Percentiles rank a stretch among this genome's conserved stretches.
Conservation (phyloP, 108 stramenopile species). For the Ochromonas danica region DNA sequence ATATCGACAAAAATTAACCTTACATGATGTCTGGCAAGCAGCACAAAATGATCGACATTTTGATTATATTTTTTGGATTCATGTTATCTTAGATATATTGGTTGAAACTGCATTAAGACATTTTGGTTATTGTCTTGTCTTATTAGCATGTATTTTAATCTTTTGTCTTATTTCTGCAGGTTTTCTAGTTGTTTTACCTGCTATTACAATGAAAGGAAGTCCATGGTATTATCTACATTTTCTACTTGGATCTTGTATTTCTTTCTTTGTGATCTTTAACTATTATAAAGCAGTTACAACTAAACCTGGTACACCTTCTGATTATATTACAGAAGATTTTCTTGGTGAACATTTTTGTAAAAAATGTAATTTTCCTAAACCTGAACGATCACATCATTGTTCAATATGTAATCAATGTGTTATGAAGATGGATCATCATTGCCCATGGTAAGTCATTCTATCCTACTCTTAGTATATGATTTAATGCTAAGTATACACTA, state of each 20-base stretch:
- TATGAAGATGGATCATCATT: conserved; percentile 29
- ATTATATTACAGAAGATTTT: neutral
- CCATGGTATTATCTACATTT: neutral
- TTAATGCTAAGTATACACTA: too few relatives aligned
- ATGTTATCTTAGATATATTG: neutral
- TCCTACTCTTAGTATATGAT: too few relatives aligned
- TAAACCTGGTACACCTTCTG: conserved; percentile 8
- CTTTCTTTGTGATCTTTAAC: neutral
- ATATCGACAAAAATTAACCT: neutral
- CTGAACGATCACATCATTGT: conserved; percentile 36
- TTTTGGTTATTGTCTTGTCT: neutral
- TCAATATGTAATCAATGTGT: conserved; percentile 30
- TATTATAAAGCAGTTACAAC: neutral
- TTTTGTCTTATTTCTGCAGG: neutral
- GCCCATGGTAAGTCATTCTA: conserved; percentile 2
- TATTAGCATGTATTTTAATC: neutral
- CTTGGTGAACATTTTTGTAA: neutral
- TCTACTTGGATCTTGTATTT: neutral
- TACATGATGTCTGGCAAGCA: conserved; percentile 6
- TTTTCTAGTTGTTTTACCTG: neutral
- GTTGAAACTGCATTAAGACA: neutral
- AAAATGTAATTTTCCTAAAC: conserved; percentile 27
- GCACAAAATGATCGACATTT: neutral
- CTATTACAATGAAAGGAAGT: neutral
- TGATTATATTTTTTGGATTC: conserved; percentile 19